Evolutionary conservation across 2,329 filamentous ascomycete genomes (phyloP).

Genomic region (Myriangium duriaei): DNA sequence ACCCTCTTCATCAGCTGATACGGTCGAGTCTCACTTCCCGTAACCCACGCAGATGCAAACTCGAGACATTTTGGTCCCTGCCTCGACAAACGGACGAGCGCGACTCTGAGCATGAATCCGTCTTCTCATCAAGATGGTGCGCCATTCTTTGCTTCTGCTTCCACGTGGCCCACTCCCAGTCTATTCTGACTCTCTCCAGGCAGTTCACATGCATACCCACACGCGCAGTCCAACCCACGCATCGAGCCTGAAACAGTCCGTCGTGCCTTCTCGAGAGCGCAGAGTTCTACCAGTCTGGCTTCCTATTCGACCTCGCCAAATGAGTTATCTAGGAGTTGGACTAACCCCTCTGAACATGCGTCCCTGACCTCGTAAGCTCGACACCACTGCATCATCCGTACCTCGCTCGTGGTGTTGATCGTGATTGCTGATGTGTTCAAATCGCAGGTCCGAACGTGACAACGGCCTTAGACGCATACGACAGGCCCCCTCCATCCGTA

Average conservation of each 20-base stretch:
- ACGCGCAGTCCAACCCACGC: slow-evolving; percentile 6
- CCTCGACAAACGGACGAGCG: slow-evolving; percentile 5
- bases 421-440: slow-evolving; percentile 1
- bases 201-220: slow-evolving; percentile 1
- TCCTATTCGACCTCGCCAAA: slow-evolving; percentile 9
- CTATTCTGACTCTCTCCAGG: background rate
- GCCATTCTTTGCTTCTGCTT: background rate
- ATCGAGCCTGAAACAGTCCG: slow-evolving; percentile 3
- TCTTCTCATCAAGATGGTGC: slow-evolving; percentile 7
- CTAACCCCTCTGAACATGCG: slow-evolving; percentile 4
- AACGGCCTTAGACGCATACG: slow-evolving; percentile 80
- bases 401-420: no score
- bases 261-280: slow-evolving; percentile 7
- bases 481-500: slow-evolving; percentile 52
- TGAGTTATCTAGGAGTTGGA: slow-evolving; percentile 8
- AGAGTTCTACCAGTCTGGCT: slow-evolving; percentile 8
- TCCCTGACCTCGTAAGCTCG: slow-evolving; percentile 7
- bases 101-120: slow-evolving; percentile 9
- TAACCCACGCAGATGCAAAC: slow-evolving; percentile 4
- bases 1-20: slow-evolving; percentile 6
- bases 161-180: background rate
- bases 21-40: slow-evolving; percentile 3
- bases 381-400: background rate
- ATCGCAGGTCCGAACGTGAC: slow-evolving; percentile 18
- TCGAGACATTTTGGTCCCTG: slow-evolving; percentile 7